These are phyloP conservation scores for Penicillium verhagenii DNA, from an alignment of 495 filamentous ascomycete species.

Conservation along the genomic window DNA sequence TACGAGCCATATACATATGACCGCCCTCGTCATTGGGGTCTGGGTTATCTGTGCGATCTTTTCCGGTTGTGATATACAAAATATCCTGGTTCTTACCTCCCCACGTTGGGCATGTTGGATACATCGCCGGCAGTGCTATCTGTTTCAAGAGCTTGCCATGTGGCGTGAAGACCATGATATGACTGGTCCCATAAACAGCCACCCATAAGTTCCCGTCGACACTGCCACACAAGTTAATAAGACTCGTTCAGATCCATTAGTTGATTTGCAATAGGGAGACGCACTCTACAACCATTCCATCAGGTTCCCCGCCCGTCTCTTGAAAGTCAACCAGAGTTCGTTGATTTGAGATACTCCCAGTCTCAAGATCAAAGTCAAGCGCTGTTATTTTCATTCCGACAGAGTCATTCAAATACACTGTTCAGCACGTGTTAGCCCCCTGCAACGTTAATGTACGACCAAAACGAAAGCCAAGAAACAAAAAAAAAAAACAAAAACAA, in stretches of 20 bases:
- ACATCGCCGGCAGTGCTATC: constrained; percentile 15
- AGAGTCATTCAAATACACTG: constrained; percentile 30
- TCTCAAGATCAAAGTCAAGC: constrained; percentile 29
- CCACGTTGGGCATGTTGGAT: constrained; percentile 18
- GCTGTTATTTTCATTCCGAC: constrained; percentile 23
- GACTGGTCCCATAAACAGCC: constrained; percentile 14
- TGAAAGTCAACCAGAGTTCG: constrained; percentile 21
- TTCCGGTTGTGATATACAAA: constrained; percentile 10
- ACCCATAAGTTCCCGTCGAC: constrained; percentile 19
- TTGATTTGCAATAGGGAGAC: background rate
- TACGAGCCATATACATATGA: constrained; percentile 19
- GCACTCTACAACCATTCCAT: constrained; percentile 30
- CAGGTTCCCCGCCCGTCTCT: constrained; percentile 20
- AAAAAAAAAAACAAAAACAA: too few relatives aligned
- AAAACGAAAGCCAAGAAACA: too few relatives aligned
- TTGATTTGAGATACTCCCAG: constrained; percentile 23
- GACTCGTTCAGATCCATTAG: background rate
- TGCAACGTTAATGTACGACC: background rate
- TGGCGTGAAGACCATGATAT: constrained; percentile 19
- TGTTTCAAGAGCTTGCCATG: constrained; percentile 14
- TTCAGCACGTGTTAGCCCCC: background rate
- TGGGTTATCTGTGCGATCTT: constrained; percentile 10
- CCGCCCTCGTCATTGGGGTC: constrained; percentile 19
- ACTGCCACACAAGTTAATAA: constrained; percentile 4
- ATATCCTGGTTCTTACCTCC: constrained; percentile 14